phyloP scores from a whole-genome alignment of 441 rosid genomes.

The Theobroma grandiflorum region DNA sequence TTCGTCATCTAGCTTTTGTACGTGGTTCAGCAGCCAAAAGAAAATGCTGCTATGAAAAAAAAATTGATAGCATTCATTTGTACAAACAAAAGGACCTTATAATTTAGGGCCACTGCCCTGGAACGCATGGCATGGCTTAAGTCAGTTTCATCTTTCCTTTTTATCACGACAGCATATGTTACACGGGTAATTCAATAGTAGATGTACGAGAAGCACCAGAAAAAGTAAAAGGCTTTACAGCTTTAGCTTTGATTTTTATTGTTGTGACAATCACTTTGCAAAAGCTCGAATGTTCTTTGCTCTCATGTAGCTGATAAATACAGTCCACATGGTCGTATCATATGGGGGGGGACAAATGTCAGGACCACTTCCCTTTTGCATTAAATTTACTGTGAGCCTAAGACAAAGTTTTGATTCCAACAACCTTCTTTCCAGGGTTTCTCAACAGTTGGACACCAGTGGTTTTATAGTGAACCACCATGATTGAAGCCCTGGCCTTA shows the following conservation, averaged over 20 bases:
- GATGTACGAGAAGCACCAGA: constrained; percentile 1
- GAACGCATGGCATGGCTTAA: constrained; percentile 7
- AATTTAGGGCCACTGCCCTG: constrained; percentile 14
- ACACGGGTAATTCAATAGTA: not conserved
- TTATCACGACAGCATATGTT: not conserved
- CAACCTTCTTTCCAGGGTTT: not conserved
- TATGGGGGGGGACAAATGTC: not conserved
- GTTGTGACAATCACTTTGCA: constrained; percentile 16
- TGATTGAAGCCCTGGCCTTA: not conserved
- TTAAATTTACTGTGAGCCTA: constrained; percentile 15
- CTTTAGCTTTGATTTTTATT: not conserved
- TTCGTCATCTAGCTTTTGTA: not conserved
- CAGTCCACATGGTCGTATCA: constrained; percentile 17
- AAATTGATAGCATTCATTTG: not conserved
- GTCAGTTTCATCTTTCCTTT: not conserved
- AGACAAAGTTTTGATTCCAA: constrained; percentile 36
- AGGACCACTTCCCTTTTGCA: constrained; percentile 34
- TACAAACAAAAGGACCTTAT: not conserved
- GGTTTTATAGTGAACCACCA: not conserved
- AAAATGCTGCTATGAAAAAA: not conserved
- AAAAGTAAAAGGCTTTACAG: not conserved
- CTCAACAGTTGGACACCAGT: not conserved
- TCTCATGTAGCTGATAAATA: constrained; percentile 7
- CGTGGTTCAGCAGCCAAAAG: not conserved
- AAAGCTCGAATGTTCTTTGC: constrained; percentile 33